Base-by-base conservation (phyloP, 306 rosid genomes). In the Corylus heterophylla region DNA sequence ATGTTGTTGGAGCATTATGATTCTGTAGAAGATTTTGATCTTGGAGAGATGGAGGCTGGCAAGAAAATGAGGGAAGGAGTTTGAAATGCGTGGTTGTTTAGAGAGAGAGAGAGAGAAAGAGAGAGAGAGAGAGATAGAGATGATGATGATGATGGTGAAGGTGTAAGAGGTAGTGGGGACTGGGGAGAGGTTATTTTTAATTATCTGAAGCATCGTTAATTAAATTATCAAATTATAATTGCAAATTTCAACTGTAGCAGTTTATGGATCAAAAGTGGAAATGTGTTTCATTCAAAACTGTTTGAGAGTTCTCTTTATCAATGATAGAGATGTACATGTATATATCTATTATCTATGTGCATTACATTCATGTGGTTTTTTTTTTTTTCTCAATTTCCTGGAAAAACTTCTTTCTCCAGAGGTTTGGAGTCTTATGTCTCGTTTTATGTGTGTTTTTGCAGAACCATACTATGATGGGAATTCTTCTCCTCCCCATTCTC, bases 401-500 rank as follows among this genome's bases (percentile, higher is more conserved):
- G 52, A 42, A 51, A 58, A 16, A 54, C 69, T 74, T 29, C 61
- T 58, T 71, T 66, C 50, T 69, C 51, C 64, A 39, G 67, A 4
- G 59, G 69, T 66, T 74, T 50, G 50, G 71, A 74, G 62, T 74
- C 77, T 86, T 81, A 75, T 74, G 20, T 82, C 39, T 84, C 71
- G 76, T 79, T 80, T 79, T 67, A 74, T 89, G 83, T 74, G 79
- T 81, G 29, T 77, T 78, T 69, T 78, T 71, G 73, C 99, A 96
- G 99, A 89, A 77, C 83, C 90, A 61, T 90, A 76, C 68, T 25
- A 63, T 82, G 78, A 72, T 67, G 87, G 81, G 75, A 88, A 89
- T 83, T 84, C 88, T 45, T 58, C 74, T 27, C 82, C 68, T 83
- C 81, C 58, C 48, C 87, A 82, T 82, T 85, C 96, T 83, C 88